Conservation (phyloP, 148 eudicot genomes). For the Vaccinium myrtillus region DNA sequence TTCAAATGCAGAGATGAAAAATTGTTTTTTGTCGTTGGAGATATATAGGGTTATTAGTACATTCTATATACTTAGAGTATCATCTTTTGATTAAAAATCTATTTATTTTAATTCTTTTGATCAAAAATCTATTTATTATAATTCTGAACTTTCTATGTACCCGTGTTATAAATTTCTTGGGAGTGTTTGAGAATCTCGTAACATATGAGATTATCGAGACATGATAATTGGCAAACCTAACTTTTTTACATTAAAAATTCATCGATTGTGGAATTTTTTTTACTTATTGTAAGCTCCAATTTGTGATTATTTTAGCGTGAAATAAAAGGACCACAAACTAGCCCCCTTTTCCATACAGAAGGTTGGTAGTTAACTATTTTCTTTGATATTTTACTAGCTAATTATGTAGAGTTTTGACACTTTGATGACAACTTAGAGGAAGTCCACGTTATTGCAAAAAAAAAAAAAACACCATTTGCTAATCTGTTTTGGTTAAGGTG, state of each 20-base stretch:
- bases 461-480: neutral
- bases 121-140: neutral
- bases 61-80: neutral
- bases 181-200: neutral
- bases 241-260: neutral
- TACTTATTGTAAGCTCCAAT: neutral
- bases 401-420: neutral
- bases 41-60: neutral
- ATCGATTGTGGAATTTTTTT: neutral
- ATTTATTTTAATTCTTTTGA: neutral
- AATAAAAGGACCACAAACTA: neutral
- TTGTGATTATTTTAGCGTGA: neutral
- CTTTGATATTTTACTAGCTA: neutral
- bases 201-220: neutral
- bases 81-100: too few species aligned
- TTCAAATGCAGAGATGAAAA: neutral
- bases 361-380: neutral
- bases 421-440: neutral
- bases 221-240: neutral
- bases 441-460: neutral
- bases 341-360: neutral
- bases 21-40: neutral
- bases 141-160: neutral
- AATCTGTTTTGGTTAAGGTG: neutral
- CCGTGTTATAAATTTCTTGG: neutral